Conservation (phyloP, 2,329 filamentous ascomycete genomes). For the Fusarium sacchari region DNA sequence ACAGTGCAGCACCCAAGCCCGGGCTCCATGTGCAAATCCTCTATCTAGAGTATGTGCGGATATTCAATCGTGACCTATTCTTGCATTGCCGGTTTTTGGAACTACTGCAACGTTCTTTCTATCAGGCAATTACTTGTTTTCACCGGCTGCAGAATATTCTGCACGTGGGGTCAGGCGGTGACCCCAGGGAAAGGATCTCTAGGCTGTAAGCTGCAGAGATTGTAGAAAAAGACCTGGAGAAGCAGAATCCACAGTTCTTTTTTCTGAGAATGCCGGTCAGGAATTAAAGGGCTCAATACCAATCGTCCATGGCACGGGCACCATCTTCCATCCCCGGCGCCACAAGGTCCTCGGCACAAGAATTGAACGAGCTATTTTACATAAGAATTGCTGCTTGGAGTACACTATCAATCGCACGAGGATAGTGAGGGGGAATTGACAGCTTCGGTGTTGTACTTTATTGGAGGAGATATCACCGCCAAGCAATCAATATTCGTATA, state of each 20-base stretch:
- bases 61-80: conserved; percentile 18
- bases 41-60: conserved; percentile 14
- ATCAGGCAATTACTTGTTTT: conserved; percentile 32
- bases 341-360: conserved; percentile 6
- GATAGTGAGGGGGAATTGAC: background rate
- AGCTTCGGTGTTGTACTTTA: background rate
- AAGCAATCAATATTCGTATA: conserved; percentile 17
- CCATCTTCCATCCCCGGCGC: background rate
- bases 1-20: conserved; percentile 18
- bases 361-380: conserved; percentile 6
- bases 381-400: background rate
- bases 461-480: background rate
- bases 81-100: conserved; percentile 2
- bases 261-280: background rate
- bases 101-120: conserved; percentile 29
- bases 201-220: background rate
- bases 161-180: conserved; percentile 36
- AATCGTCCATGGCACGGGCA: conserved; percentile 35
- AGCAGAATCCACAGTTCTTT: background rate
- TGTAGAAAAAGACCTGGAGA: background rate
- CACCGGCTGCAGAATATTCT: conserved; percentile 33
- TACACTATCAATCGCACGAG: background rate
- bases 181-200: conserved; percentile 23
- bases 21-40: conserved; percentile 26
- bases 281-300: conserved; percentile 10